A percentile compares a stretch with the other conserved stretches of the same genome.
phyloP scores from a whole-genome alignment of 164 flowering plant genomes.

The Protea cynaroides region DNA sequence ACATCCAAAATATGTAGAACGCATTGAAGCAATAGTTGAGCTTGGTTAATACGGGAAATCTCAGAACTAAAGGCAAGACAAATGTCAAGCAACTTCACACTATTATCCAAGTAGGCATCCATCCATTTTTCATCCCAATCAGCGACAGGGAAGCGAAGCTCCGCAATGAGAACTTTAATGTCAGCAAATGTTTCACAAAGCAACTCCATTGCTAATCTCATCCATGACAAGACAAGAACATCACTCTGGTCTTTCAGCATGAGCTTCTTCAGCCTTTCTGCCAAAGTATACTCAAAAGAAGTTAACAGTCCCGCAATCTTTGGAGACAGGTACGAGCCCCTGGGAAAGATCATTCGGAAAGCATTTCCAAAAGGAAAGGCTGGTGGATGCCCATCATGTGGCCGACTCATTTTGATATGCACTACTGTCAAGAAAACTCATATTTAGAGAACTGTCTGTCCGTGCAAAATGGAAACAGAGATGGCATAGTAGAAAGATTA shows the following conservation, averaged over 20 bases:
- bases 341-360: constrained; percentile 61
- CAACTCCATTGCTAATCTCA: constrained; percentile 61
- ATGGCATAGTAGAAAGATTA: neutral
- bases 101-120: constrained; percentile 76
- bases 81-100: constrained; percentile 77
- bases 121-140: constrained; percentile 97
- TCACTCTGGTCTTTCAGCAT: constrained; percentile 41
- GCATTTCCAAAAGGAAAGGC: constrained; percentile 78
- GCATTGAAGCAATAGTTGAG: constrained; percentile 63
- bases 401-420: constrained; percentile 54
- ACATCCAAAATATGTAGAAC: constrained; percentile 43
- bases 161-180: constrained; percentile 60
- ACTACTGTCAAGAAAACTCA: constrained; percentile 3
- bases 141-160: constrained; percentile 67
- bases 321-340: constrained; percentile 52
- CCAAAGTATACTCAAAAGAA: constrained; percentile 56
- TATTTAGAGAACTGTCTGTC: neutral
- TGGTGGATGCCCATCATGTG: constrained; percentile 67
- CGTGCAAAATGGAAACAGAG: neutral
- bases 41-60: constrained; percentile 65
- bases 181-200: constrained; percentile 67
- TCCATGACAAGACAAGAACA: constrained; percentile 70
- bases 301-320: constrained; percentile 38
- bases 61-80: constrained; percentile 78
- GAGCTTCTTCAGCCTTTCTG: constrained; percentile 51